These are phyloP conservation scores for Rhizopus arrhizus DNA, from an alignment of 371 early-diverging fungal genomes.

Conservation along the genomic window DNA sequence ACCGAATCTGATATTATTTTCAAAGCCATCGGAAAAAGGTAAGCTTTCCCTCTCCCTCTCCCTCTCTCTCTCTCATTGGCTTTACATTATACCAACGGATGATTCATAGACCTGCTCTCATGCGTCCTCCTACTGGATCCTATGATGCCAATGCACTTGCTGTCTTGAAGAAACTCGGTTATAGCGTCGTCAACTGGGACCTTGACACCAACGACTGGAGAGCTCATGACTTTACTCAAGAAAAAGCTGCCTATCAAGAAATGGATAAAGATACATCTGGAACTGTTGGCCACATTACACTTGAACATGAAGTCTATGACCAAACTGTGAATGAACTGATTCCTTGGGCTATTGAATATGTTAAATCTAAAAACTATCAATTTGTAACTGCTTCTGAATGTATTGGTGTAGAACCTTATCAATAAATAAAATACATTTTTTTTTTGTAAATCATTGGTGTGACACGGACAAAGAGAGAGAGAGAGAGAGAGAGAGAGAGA, in stretches of 20 bases:
- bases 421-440: constrained; percentile 14
- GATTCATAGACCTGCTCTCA: constrained; percentile 17
- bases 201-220: constrained; percentile 54
- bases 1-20: constrained; percentile 19
- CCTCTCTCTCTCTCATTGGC: background rate
- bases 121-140: constrained; percentile 53
- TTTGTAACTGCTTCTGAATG: constrained; percentile 51
- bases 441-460: background rate
- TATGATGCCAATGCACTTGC: constrained; percentile 33
- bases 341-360: constrained; percentile 31
- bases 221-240: constrained; percentile 19
- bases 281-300: constrained; percentile 30
- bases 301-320: constrained; percentile 35
- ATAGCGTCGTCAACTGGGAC: constrained; percentile 54
- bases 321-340: constrained; percentile 32
- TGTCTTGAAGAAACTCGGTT: constrained; percentile 41
- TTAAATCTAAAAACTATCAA: constrained; percentile 33
- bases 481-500: too few relatives aligned
- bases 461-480: too few relatives aligned
- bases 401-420: constrained; percentile 9
- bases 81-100: background rate
- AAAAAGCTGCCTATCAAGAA: constrained; percentile 16
- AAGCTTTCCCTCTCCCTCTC: too few relatives aligned
- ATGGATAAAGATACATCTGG: constrained; percentile 16
- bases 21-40: constrained; percentile 15